These are phyloP conservation scores for Aspergillus bridgeri DNA, from an alignment of 495 filamentous ascomycete species.

Conservation along the genomic window DNA sequence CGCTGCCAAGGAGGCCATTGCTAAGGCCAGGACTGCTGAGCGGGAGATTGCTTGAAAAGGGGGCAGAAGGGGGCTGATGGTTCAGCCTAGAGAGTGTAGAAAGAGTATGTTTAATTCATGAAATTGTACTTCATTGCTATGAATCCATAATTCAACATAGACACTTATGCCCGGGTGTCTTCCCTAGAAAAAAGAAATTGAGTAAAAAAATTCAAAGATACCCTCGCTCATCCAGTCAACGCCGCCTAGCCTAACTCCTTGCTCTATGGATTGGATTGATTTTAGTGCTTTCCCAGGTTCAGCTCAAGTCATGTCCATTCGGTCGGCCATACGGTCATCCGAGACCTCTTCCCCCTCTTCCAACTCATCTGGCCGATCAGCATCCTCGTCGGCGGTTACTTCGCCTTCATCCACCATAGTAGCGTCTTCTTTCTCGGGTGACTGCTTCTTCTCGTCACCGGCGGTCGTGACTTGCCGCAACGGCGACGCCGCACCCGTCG, in stretches of 20 bases:
- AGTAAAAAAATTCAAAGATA: constrained; percentile 19
- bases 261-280: constrained; percentile 23
- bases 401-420: constrained; percentile 66
- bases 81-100: background rate
- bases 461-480: constrained; percentile 37
- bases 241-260: constrained; percentile 32
- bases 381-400: constrained; percentile 43
- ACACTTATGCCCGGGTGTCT: background rate
- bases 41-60: constrained; percentile 37
- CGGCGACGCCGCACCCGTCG: constrained; percentile 35
- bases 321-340: constrained; percentile 49
- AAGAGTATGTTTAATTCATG: background rate
- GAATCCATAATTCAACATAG: background rate
- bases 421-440: constrained; percentile 46
- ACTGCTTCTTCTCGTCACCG: constrained; percentile 29
- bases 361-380: constrained; percentile 37
- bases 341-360: constrained; percentile 52
- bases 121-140: background rate
- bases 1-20: constrained; percentile 56
- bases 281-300: background rate
- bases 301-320: constrained; percentile 64
- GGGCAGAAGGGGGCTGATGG: too few species aligned
- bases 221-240: constrained; percentile 19
- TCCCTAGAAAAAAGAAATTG: background rate
- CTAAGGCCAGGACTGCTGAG: constrained; percentile 51